Conservation (phyloP, 805 yeast genomes). For the Starmera quercuum region DNA sequence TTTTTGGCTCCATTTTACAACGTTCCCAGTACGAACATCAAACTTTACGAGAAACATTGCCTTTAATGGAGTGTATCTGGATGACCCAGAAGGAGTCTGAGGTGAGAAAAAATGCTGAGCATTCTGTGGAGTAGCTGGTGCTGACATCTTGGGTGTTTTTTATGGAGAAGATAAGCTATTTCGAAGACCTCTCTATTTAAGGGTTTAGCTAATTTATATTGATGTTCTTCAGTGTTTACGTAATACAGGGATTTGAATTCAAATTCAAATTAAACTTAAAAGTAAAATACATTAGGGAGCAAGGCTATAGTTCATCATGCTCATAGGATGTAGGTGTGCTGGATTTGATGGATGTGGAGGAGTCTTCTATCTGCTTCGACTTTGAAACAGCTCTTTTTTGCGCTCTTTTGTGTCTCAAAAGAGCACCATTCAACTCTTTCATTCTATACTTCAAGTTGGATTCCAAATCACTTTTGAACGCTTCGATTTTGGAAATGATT, state of each 20-base stretch:
- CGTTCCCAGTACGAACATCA: conserved; percentile 44
- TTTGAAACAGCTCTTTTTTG: conserved; percentile 14
- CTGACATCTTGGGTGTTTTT: too few relatives aligned
- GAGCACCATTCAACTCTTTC: conserved; percentile 18
- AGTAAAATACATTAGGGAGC: too few relatives aligned
- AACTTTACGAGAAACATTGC: conserved; percentile 44
- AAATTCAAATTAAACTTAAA: too few relatives aligned
- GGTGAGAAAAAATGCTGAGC: too few relatives aligned
- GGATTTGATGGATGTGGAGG: neutral
- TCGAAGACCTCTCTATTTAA: too few relatives aligned
- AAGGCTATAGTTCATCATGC: conserved; percentile 1
- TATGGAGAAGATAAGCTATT: too few relatives aligned
- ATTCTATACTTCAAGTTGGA: conserved; percentile 21
- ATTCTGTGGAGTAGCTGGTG: too few relatives aligned
- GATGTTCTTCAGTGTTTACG: too few relatives aligned
- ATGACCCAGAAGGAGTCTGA: too few relatives aligned
- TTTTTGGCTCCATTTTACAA: conserved; percentile 34
- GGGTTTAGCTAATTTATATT: too few relatives aligned
- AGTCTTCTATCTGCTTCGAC: conserved; percentile 2
- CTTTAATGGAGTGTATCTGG: conserved; percentile 21
- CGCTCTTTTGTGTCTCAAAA: conserved; percentile 9
- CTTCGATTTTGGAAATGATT: conserved; percentile 9
- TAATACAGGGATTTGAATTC: too few relatives aligned
- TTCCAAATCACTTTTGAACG: conserved; percentile 11
- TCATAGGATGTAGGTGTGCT: too few relatives aligned